A percentile compares a stretch with the other conserved stretches of the same genome.
Evolutionary conservation across 2,329 filamentous ascomycete species (phyloP).

Genomic region (Fusarium siculi): DNA sequence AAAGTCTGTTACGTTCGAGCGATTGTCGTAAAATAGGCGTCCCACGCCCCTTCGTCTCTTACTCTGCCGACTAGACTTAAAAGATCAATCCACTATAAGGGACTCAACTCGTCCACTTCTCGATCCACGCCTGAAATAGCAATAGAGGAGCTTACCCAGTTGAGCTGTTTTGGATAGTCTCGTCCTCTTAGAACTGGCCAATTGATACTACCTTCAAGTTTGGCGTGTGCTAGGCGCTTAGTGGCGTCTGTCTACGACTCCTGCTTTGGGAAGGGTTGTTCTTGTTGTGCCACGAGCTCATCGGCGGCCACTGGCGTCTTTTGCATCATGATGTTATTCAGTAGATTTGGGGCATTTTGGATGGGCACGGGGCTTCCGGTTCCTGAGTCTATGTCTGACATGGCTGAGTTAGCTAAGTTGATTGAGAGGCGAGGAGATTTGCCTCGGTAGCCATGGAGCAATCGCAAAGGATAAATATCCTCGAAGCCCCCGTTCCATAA

Average conservation of each 20-base stretch:
- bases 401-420: conserved; percentile 8
- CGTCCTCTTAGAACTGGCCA: not conserved
- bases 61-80: not conserved
- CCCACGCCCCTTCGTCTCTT: conserved; percentile 1
- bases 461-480: conserved; percentile 39
- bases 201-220: not conserved
- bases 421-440: not conserved
- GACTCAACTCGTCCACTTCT: not conserved
- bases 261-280: conserved; percentile 7
- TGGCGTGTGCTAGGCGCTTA: conserved; percentile 6
- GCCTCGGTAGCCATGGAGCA: not conserved
- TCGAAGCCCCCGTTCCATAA: conserved; percentile 5
- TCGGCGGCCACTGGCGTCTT: conserved; percentile 3
- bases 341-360: conserved; percentile 18
- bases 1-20: not conserved
- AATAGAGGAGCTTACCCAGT: not conserved
- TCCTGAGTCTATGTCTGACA: conserved; percentile 4
- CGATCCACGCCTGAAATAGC: not conserved
- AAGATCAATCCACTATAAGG: not conserved
- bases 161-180: conserved; percentile 8
- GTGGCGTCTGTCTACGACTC: conserved; percentile 35
- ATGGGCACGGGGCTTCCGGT: conserved; percentile 32
- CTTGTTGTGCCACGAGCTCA: conserved; percentile 2
- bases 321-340: not conserved
- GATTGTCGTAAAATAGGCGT: conserved; percentile 3